Evolutionary conservation across 352 stramenopile genomes (phyloP).

Genomic region (Phytophthora hybrid): DNA sequence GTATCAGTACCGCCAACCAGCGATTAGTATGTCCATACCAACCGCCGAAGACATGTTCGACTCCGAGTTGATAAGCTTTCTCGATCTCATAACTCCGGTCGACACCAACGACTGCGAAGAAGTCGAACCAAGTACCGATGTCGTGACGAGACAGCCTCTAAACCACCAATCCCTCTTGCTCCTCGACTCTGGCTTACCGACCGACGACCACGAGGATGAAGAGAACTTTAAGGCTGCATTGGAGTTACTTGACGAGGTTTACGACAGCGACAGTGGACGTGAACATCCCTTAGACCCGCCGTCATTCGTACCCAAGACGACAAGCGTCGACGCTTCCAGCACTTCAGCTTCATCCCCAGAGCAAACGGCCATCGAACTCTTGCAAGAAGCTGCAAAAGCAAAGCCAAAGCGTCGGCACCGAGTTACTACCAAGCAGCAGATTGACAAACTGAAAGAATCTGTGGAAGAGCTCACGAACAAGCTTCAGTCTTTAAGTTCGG

Average conservation of each 20-base stretch:
- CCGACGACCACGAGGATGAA: constrained; percentile 2
- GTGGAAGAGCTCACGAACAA: constrained; percentile 6
- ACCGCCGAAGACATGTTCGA: background rate
- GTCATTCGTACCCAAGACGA: background rate
- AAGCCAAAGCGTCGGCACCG: constrained; percentile 8
- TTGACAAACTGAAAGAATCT: constrained; percentile 12
- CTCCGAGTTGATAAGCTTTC: background rate
- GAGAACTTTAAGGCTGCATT: constrained; percentile 12
- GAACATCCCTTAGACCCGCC: background rate
- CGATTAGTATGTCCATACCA: background rate
- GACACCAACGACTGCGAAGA: background rate
- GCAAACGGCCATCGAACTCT: background rate
- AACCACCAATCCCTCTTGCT: background rate
- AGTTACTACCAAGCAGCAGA: constrained; percentile 24
- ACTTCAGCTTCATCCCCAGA: constrained; percentile 11
- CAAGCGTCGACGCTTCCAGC: constrained; percentile 5
- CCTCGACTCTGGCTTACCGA: background rate
- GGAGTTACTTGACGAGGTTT: constrained; percentile 16
- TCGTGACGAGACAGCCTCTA: too few relatives aligned
- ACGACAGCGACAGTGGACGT: background rate
- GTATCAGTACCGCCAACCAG: background rate
- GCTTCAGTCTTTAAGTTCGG: constrained; percentile 12
- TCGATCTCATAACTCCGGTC: background rate
- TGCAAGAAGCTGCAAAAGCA: background rate
- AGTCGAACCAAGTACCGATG: background rate